Base-by-base conservation (phyloP, 2,329 filamentous ascomycete species). In the Bipolaris bicolor region DNA sequence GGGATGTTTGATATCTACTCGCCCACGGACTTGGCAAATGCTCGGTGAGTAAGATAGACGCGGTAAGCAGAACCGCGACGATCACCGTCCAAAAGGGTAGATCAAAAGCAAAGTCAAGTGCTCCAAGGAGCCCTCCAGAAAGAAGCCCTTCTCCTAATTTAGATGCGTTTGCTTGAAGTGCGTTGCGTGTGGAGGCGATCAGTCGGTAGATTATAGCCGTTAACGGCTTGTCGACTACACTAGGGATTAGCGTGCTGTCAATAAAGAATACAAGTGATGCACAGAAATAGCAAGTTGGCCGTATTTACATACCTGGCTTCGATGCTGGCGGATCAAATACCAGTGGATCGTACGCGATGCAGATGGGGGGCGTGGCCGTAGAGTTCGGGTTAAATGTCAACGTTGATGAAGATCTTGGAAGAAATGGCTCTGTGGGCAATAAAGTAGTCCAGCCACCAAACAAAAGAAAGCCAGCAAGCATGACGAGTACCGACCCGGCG, bases 401-500 rank as follows among this genome's bases (percentile, higher is more conserved):
- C 31, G 55, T 20, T 29, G 34, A 46, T 11, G 49, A 36, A 24
- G 43, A 36, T 16, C 41, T 40, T 43, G 41, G 10, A 44, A 40
- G n/a, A 16, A 41, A 37, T 50, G 48, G 55, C 31, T 49, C 47
- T 43, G 40, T 33, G 18, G 47, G 20, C 48, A 43, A 29, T 50
- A 50, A 52, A 36, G 45, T 55, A 40, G 61, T 57, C 5, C 57
- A 55, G 57, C 61, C 63, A 11, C 59, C 55, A 20, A 65, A 49
- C 37, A 61, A 65, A 31, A 71, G 52, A 51, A 67, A 67, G 10
- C 57, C 55, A 37, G 66, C 62, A 43, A 69, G 62, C 7, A 67
- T 22, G 13, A 61, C 53, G 45, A 70, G 61, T 24, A 68, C 61
- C 34, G 67, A 51, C 41, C 63, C 62, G 33, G 58, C 58, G 36